These are phyloP conservation scores for Eucalyptus coolabah DNA, from an alignment of 345 rosid species.

Conservation along the genomic window DNA sequence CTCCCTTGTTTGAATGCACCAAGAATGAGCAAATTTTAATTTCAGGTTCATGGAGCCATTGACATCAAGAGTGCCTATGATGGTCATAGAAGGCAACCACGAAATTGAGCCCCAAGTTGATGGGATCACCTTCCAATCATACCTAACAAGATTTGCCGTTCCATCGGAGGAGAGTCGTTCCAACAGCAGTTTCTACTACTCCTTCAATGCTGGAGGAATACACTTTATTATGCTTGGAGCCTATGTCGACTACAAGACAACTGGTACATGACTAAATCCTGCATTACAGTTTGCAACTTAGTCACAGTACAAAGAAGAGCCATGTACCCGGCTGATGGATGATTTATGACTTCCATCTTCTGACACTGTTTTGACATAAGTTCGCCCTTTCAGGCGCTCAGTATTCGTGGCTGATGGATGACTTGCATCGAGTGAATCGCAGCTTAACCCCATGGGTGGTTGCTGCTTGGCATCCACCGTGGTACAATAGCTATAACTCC, in stretches of 20 bases:
- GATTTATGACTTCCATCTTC: neutral
- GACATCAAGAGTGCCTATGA: conserved; percentile 71
- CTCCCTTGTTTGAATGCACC: neutral
- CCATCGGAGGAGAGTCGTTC: conserved; percentile 73
- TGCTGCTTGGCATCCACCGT: conserved; percentile 83
- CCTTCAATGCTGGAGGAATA: conserved; percentile 78
- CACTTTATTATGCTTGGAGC: conserved; percentile 87
- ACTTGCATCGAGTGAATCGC: conserved; percentile 42
- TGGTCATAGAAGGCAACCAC: conserved; percentile 87
- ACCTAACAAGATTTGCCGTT: conserved; percentile 60
- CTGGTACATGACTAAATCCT: conserved; percentile 21
- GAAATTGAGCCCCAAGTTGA: conserved; percentile 77
- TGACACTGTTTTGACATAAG: neutral
- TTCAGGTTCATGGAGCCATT: conserved; percentile 81
- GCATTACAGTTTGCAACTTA: neutral
- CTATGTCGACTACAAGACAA: conserved; percentile 53
- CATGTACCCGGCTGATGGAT: neutral
- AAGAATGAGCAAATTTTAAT: neutral
- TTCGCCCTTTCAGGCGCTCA: conserved; percentile 36
- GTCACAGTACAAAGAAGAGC: neutral
- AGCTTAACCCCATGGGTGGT: conserved; percentile 69
- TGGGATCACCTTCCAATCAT: conserved; percentile 57
- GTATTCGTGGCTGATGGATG: conserved; percentile 62
- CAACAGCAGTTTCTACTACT: conserved; percentile 63
- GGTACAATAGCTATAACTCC: conserved; percentile 74